phyloP scores from a whole-genome alignment of 2,329 filamentous ascomycete genomes.

The Fusarium abutilonis region DNA sequence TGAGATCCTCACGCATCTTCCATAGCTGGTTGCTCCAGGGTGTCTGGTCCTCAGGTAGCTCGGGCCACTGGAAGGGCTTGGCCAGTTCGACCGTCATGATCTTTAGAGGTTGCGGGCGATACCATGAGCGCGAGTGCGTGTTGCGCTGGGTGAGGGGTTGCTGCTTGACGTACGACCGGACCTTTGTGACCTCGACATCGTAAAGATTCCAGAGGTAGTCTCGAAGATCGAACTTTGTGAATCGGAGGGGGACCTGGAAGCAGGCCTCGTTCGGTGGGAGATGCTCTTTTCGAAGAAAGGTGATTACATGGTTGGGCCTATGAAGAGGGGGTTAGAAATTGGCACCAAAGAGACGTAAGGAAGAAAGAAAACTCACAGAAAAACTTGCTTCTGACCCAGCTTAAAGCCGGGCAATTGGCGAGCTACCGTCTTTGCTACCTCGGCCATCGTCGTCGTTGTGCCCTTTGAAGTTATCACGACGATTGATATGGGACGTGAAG shows the following conservation, averaged over 20 bases:
- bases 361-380: slow-evolving; percentile 56
- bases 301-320: slow-evolving; percentile 84
- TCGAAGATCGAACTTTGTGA: slow-evolving; percentile 96
- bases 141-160: slow-evolving; percentile 64
- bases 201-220: slow-evolving; percentile 94
- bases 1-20: slow-evolving; percentile 61
- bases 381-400: slow-evolving; percentile 65
- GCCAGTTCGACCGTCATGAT: slow-evolving; percentile 94
- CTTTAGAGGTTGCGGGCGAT: slow-evolving; percentile 79
- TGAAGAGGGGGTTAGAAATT: slow-evolving; percentile 12
- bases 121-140: slow-evolving; percentile 65
- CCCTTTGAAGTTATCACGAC: slow-evolving; percentile 39
- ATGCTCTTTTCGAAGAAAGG: slow-evolving; percentile 76
- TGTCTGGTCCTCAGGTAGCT: slow-evolving; percentile 68
- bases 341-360: background rate
- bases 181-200: slow-evolving; percentile 73
- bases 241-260: slow-evolving; percentile 89
- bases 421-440: slow-evolving; percentile 52
- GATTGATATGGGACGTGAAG: slow-evolving; percentile 43
- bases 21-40: slow-evolving; percentile 73
- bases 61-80: slow-evolving; percentile 89
- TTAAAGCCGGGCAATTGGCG: slow-evolving; percentile 56
- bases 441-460: slow-evolving; percentile 51
- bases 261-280: slow-evolving; percentile 83
- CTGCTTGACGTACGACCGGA: slow-evolving; percentile 82